Evolutionary conservation across 371 early-diverging fungal genomes (phyloP).

Genomic region (Entomophthora muscae): DNA sequence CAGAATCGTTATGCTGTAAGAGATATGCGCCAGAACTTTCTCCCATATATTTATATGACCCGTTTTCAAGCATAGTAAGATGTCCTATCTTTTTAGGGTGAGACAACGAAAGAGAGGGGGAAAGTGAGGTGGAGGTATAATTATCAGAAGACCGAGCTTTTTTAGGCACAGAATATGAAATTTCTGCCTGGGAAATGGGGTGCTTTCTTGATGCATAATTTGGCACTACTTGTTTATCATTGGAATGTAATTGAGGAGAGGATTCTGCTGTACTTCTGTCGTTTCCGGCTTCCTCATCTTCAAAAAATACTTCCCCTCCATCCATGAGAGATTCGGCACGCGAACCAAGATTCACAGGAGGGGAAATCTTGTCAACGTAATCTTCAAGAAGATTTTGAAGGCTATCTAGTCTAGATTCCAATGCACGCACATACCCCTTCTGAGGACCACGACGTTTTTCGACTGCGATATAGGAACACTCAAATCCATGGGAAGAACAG

Average conservation of each 20-base stretch:
- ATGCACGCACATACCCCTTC: constrained; percentile 54
- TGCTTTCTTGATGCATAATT: not conserved
- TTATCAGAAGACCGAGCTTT: too few relatives aligned
- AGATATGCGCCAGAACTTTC: constrained; percentile 5
- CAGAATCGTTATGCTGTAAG: not conserved
- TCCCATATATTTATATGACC: not conserved
- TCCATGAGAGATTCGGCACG: not conserved
- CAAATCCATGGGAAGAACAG: constrained; percentile 21
- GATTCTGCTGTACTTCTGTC: too few relatives aligned
- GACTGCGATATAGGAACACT: constrained; percentile 21
- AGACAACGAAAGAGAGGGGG: not conserved
- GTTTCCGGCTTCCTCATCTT: not conserved
- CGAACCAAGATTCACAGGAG: not conserved
- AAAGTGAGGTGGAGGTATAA: not conserved
- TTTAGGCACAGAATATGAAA: not conserved
- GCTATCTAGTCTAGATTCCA: constrained; percentile 41
- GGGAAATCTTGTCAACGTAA: constrained; percentile 20
- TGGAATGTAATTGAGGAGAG: not conserved
- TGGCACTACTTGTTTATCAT: not conserved
- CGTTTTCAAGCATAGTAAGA: not conserved
- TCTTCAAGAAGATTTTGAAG: constrained; percentile 42
- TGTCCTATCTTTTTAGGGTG: not conserved
- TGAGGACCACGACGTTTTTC: constrained; percentile 37
- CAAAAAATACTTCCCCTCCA: not conserved
- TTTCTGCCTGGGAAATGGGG: not conserved